phyloP scores from a whole-genome alignment of 208 protist genomes.

The Trichomonas tenax region DNA sequence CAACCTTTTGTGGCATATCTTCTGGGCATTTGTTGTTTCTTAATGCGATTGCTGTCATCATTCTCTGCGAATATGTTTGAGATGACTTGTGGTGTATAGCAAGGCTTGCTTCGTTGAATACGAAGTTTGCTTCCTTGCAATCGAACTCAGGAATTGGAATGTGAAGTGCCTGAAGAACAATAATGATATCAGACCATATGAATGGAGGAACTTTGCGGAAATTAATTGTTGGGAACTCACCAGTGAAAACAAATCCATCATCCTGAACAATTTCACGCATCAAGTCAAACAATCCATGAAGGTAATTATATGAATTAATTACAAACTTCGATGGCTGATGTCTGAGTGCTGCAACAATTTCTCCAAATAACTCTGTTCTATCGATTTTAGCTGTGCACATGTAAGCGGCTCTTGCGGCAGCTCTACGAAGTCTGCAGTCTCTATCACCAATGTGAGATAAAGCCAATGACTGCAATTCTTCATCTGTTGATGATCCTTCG shows the following conservation, averaged over 20 bases:
- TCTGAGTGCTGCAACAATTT: background rate
- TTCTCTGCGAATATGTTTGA: background rate
- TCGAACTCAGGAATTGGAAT: background rate
- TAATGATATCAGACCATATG: background rate
- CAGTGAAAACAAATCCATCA: background rate
- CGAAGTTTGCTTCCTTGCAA: background rate
- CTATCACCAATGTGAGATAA: background rate
- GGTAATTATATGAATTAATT: background rate
- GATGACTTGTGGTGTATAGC: background rate
- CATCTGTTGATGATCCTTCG: background rate
- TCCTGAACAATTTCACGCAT: background rate
- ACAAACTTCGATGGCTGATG: background rate
- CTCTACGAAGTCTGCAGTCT: background rate
- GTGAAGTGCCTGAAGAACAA: background rate
- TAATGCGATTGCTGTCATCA: background rate
- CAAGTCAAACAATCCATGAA: background rate
- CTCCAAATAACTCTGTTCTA: background rate
- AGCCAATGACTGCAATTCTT: background rate
- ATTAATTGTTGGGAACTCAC: background rate
- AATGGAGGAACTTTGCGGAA: background rate
- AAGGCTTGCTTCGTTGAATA: background rate
- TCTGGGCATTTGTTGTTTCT: background rate
- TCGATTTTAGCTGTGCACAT: background rate
- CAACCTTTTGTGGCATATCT: background rate
- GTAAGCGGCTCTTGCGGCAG: background rate